Conservation (phyloP, 1,284 basidiomycete species). For the Fomes fomentarius region DNA sequence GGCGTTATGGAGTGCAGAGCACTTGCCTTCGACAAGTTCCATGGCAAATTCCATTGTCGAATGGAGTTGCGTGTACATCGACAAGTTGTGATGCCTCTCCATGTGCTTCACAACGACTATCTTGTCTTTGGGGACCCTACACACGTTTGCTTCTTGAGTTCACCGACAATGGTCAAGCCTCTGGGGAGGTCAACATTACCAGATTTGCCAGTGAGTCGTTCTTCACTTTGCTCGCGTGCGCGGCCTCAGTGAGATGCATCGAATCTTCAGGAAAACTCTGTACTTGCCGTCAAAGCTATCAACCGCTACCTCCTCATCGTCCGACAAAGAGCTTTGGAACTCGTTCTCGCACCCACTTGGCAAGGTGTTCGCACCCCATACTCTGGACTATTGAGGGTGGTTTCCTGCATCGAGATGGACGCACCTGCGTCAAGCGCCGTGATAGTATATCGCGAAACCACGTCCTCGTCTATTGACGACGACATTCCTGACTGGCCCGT, state of each 20-base stretch:
- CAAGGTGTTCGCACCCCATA: conserved; percentile 24
- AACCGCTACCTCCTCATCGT: conserved; percentile 35
- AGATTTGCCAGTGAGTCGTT: conserved; percentile 11
- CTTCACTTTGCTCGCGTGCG: background rate
- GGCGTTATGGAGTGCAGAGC: conserved; percentile 22
- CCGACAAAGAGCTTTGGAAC: conserved; percentile 32
- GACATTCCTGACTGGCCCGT: conserved; percentile 32
- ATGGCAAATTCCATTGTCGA: conserved; percentile 27
- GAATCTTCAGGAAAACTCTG: conserved; percentile 22
- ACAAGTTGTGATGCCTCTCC: conserved; percentile 25
- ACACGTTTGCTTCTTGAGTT: conserved; percentile 25
- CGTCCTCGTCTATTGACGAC: conserved; percentile 12
- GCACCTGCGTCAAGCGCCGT: conserved; percentile 31
- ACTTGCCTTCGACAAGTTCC: conserved; percentile 33
- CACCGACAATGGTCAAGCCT: conserved; percentile 21
- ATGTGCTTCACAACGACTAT: conserved; percentile 30
- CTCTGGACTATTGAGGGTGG: conserved; percentile 3
- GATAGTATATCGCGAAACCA: conserved; percentile 29
- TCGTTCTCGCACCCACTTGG: conserved; percentile 33
- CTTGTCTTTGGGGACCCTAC: conserved; percentile 30
- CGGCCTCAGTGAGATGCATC: background rate
- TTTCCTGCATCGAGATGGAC: conserved; percentile 27
- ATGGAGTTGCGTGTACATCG: conserved; percentile 24
- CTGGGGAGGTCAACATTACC: conserved; percentile 19
- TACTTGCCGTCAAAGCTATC: conserved; percentile 35